Base-by-base conservation (phyloP, 768 basidiomycete genomes). In the Polyporus arcularius region DNA sequence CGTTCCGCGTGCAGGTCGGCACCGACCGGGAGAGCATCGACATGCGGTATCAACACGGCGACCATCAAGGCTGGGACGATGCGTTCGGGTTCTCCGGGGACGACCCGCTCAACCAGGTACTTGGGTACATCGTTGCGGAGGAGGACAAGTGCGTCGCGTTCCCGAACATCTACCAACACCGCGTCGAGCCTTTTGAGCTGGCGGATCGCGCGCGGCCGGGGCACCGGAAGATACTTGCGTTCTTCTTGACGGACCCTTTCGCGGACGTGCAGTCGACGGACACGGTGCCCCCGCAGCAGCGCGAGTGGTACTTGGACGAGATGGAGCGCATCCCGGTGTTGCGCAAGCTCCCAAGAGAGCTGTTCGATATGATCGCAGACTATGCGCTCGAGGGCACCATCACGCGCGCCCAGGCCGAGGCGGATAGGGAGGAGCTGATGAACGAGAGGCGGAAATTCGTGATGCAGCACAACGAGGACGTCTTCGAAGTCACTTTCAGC, bases 101-200 rank as follows among this genome's bases (percentile, higher is more conserved):
- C 2, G 42, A 45, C 16, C 56, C 61, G 7, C 50, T 65, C 9
- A 55, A 58, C 21, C 67, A 72, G 38, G 53, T 68, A 15, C 60
- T 72, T 42, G 76, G 75, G 10, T 46, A 61, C 4, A 69, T 78
- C 15, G 57, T 58, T 7, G 75, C 73, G 2, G 47, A 46, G 4
- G 47, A 60, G 38, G 69, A 72, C 12, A 67, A 72, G 8, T 67
- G 68, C 38, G 63, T 78, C 40, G 71, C 71, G 8, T 78, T 76
- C 63, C 76, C 75, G 18, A 77, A 78, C 62, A 61, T 73, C 18
- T 75, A 73, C 57, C 76, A 78, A 54, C 75, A 78, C 62, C 65
- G 65, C n/a, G 73, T 78, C 26, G 65, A 67, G 38, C 69, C 76
- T 4, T 79, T 79, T 61, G 53, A 66, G 38, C 71, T 77, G 35